Evolutionary conservation across 2,329 filamentous ascomycete genomes (phyloP).

Genomic region (Diaporthe helianthi): DNA sequence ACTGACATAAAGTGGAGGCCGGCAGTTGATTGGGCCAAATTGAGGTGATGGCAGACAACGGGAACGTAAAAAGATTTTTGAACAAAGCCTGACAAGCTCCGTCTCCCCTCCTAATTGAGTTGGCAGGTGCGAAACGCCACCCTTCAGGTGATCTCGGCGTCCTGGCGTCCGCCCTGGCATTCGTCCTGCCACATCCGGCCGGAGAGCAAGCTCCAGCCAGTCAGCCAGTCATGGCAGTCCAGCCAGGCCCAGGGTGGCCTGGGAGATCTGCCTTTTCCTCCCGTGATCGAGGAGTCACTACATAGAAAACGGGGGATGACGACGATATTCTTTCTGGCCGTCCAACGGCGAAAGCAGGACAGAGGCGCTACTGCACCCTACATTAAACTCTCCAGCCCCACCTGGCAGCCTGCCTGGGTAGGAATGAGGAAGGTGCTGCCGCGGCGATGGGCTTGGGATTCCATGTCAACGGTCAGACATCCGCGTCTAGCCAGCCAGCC

Average conservation of each 20-base stretch:
- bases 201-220: background rate
- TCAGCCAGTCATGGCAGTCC: no score
- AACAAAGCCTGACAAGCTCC: background rate
- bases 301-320: background rate
- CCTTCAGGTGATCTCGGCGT: conserved; percentile 13
- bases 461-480: conserved; percentile 19
- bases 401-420: conserved; percentile 1
- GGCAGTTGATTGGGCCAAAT: background rate
- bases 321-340: conserved; percentile 16
- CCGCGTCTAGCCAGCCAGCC: conserved; percentile 8
- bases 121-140: conserved; percentile 4
- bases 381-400: conserved; percentile 29
- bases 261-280: background rate
- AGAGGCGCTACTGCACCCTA: conserved; percentile 29
- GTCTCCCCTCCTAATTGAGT: background rate
- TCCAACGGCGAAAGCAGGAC: conserved; percentile 16
- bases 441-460: conserved; percentile 9
- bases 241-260: background rate
- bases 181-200: background rate
- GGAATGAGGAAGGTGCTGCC: background rate
- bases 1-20: background rate
- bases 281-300: background rate
- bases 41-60: background rate
- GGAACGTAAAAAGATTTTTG: background rate
- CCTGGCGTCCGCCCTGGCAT: conserved; percentile 7